These are phyloP conservation scores for Ogataea hybrid DNA, from an alignment of 1,139 yeast species.

Conservation along the genomic window DNA sequence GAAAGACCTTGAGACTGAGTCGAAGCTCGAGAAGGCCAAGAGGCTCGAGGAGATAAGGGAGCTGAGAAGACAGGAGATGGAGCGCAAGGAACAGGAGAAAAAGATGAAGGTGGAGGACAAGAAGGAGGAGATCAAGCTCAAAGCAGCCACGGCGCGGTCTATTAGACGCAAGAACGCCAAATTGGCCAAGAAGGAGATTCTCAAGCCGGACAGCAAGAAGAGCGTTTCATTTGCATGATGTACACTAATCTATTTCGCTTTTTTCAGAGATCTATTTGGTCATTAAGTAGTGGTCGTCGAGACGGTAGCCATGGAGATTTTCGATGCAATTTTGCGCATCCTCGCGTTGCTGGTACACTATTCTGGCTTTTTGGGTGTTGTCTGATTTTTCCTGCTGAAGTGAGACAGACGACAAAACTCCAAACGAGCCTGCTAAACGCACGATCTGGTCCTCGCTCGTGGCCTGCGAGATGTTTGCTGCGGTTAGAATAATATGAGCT, in stretches of 20 bases:
- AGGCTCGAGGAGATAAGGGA: constrained; percentile 90
- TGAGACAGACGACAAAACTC: constrained; percentile 22
- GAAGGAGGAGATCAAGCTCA: constrained; percentile 71
- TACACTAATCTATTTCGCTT: constrained; percentile 10
- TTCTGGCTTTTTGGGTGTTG: constrained; percentile 16
- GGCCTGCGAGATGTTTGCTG: constrained; percentile 21
- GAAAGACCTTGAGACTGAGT: constrained; percentile 78
- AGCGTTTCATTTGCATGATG: constrained; percentile 34
- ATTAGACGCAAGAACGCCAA: constrained; percentile 70
- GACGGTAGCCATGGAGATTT: constrained; percentile 33
- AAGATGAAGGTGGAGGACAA: constrained; percentile 68
- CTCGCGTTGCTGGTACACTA: constrained; percentile 28
- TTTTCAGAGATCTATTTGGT: constrained; percentile 14
- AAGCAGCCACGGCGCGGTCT: constrained; percentile 66
- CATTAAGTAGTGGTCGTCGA: constrained; percentile 25
- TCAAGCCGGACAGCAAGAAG: constrained; percentile 34
- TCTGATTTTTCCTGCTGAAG: constrained; percentile 11
- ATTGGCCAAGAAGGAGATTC: constrained; percentile 37
- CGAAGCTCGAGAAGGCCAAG: constrained; percentile 85
- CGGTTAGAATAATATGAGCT: neutral
- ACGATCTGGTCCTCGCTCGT: constrained; percentile 18
- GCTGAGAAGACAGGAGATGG: constrained; percentile 80
- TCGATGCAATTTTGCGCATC: constrained; percentile 32
- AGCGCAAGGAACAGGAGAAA: constrained; percentile 74
- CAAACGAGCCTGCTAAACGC: constrained; percentile 33